Base-by-base conservation (phyloP, 495 filamentous ascomycete species). In the Penicillium atrosanguineum region DNA sequence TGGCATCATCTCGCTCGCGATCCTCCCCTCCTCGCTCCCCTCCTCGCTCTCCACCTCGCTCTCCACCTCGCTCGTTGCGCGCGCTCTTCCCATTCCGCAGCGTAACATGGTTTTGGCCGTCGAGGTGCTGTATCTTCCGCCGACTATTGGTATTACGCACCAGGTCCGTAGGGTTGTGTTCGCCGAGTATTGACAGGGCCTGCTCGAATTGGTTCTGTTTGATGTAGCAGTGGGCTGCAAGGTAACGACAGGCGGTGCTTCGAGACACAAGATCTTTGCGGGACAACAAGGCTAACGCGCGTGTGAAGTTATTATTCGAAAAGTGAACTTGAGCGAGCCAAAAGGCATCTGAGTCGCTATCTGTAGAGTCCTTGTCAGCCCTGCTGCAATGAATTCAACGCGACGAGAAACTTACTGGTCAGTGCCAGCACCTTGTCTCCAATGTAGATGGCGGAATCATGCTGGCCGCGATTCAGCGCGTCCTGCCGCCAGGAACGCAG, bases 271-370 rank as follows among this genome's bases (percentile, higher is more conserved):
- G 83, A 66, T 92, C 87, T 69, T 91, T 86, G 54, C 88, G 87
- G n/a, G 84, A 81, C 38, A 99, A 81, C 48, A 97, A 86, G 48
- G 86, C 82, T 54, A 92, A 83, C 3, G 95, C 91, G 55, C 92
- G 87, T 1, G 87, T 91, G 69, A 94, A 96, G 73, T 97, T 96
- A 43, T 91, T 90, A 37, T 90, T 93, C 11, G 84, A 84, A 71
- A 97, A 97, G 69, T 99, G 92, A 41, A 96, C 86, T 68, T 95
- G 90, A 9, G 93, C 93, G 42, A 97, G 84, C 85, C 88, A 95
- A 66, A 95, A 95, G 46, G 91, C 92, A 70, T 97, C 93, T 34
- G 88, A 83, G 59, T 91, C 88, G 65, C 90, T 85, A 65, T 90
- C 93, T 97, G 57, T 38, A 39, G 6, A 58, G n/a, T 36, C 48